Conservation (phyloP, 2,329 filamentous ascomycete species). For the Ceratocystis smalleyi region DNA sequence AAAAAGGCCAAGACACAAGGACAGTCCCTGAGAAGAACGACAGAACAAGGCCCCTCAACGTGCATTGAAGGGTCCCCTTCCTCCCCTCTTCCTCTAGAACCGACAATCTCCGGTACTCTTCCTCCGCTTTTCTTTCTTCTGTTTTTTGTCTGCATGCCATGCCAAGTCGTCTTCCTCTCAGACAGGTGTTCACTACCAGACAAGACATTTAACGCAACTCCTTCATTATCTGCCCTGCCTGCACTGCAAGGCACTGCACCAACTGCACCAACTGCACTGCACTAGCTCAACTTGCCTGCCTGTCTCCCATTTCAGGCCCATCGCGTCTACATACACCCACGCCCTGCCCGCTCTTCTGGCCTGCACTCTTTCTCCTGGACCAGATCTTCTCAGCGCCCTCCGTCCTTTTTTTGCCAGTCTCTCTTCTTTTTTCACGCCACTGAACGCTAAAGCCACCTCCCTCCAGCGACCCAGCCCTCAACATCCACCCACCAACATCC, state of each 20-base stretch:
- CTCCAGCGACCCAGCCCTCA: background rate
- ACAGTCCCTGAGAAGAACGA: too few species aligned
- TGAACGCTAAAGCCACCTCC: slow-evolving; percentile 5
- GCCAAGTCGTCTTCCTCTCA: background rate
- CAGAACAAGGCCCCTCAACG: too few species aligned
- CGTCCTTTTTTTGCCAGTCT: background rate
- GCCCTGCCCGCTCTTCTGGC: background rate
- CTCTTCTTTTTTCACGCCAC: background rate
- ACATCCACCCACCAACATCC: background rate
- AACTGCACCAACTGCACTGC: background rate
- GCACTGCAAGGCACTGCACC: background rate
- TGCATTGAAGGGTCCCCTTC: background rate
- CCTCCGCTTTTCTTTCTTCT: background rate
- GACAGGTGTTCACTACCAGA: background rate
- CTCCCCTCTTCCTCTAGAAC: background rate
- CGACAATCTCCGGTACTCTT: background rate
- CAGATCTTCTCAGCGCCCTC: background rate
- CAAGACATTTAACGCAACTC: background rate
- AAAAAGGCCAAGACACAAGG: too few species aligned
- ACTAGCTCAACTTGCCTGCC: background rate
- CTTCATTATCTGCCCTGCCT: background rate
- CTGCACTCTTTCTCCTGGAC: background rate
- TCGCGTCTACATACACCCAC: background rate
- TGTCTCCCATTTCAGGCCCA: background rate
- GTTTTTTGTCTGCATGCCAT: background rate